phyloP scores from a whole-genome alignment of 148 eudicot genomes.

The Oxyria digyna region DNA sequence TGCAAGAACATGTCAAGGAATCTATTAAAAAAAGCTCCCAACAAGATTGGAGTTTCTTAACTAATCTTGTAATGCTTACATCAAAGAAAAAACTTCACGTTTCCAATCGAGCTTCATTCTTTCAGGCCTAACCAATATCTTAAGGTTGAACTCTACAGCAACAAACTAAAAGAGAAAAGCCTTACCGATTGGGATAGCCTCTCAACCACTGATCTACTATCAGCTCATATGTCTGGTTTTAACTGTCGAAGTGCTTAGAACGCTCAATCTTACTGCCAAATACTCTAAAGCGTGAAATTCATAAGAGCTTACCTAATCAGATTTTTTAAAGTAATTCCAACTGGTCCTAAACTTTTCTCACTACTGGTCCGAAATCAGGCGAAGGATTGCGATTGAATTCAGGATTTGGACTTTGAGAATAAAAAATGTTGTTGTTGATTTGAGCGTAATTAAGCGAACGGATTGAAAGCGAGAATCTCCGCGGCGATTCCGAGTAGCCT shows the following conservation, averaged over 20 bases:
- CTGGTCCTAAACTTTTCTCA: too few relatives aligned
- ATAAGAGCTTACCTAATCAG: slow-evolving; percentile 60
- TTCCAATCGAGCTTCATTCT: background rate
- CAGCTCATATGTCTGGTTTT: too few relatives aligned
- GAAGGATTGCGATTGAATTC: slow-evolving; percentile 10
- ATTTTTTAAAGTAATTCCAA: slow-evolving; percentile 92
- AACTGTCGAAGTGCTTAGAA: too few relatives aligned
- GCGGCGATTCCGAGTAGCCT: slow-evolving; percentile 25
- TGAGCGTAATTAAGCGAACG: slow-evolving; percentile 7
- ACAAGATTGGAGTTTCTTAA: background rate
- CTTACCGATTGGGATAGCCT: too few relatives aligned
- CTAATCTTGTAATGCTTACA: background rate
- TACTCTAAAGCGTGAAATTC: background rate
- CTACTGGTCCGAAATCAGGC: background rate
- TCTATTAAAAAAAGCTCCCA: background rate
- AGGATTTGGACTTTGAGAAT: slow-evolving; percentile 4
- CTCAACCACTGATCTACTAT: background rate
- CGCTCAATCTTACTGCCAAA: too few relatives aligned
- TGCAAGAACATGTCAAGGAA: background rate
- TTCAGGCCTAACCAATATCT: too few relatives aligned
- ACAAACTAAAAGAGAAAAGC: background rate
- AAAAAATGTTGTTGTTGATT: background rate
- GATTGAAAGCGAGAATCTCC: slow-evolving; percentile 34
- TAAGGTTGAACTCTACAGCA: background rate
- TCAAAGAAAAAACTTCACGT: background rate